Evolutionary conservation across 192 early-diverging fungal genomes (phyloP).

Genomic region (Coemansia javaensis): DNA sequence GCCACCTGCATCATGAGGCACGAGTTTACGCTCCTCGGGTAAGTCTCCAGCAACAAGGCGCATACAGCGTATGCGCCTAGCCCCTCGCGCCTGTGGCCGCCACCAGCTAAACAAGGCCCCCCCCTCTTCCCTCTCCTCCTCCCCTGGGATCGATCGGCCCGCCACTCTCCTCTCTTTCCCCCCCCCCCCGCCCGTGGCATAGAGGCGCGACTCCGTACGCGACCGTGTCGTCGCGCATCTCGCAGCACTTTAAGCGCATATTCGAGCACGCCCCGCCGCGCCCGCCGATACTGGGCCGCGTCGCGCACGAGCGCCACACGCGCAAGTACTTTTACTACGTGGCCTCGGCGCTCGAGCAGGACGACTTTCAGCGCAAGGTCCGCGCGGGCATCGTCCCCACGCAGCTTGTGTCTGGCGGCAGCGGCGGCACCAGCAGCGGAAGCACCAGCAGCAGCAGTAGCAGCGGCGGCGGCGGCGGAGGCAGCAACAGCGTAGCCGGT

Average conservation of each 20-base stretch:
- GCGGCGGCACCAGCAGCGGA: neutral
- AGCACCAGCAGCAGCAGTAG: too few relatives aligned
- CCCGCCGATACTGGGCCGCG: constrained; percentile 65
- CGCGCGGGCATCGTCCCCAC: constrained; percentile 32
- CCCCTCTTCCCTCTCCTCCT: too few relatives aligned
- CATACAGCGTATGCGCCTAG: neutral
- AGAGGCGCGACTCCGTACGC: constrained; percentile 81
- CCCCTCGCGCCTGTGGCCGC: too few relatives aligned
- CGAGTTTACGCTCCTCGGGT: constrained; percentile 73
- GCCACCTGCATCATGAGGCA: constrained; percentile 72
- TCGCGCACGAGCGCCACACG: constrained; percentile 63
- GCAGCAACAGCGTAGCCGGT: constrained; percentile 1
- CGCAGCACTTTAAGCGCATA: constrained; percentile 81
- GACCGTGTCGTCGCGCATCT: constrained; percentile 84
- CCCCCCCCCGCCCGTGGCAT: neutral
- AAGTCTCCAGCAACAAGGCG: constrained; percentile 22
- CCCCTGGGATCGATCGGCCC: too few relatives aligned
- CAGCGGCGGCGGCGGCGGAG: neutral
- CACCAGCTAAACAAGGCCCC: neutral
- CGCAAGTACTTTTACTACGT: constrained; percentile 74
- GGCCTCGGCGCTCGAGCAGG: constrained; percentile 50
- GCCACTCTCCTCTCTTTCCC: neutral
- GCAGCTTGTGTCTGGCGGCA: constrained; percentile 6
- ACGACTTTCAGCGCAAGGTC: constrained; percentile 40
- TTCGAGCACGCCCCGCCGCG: constrained; percentile 71